Percentiles rank a stretch among this genome's conserved stretches.
These are phyloP conservation scores for Aspergillus pseudonomiae DNA, from an alignment of 2,329 filamentous ascomycete species.

Conservation along the genomic window DNA sequence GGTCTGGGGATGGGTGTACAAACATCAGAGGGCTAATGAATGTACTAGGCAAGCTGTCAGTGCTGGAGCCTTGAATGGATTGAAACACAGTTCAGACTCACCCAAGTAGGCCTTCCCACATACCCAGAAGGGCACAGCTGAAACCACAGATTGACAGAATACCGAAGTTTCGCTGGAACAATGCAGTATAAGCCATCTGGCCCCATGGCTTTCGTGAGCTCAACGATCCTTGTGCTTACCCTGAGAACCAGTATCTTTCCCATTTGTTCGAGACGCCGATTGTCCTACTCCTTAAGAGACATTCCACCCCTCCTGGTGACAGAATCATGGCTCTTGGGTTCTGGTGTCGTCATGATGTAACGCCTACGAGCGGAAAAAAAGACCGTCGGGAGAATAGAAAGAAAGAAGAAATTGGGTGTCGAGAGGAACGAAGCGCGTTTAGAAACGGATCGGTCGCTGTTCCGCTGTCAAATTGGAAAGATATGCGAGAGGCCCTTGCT, in stretches of 20 bases:
- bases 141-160: not conserved
- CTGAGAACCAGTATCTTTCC: not conserved
- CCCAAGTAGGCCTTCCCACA: not conserved
- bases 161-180: not conserved
- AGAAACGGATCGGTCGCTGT: not conserved
- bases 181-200: not conserved
- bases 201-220: fast-evolving
- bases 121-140: not conserved
- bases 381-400: not conserved
- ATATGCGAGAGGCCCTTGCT: not conserved
- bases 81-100: not conserved
- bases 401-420: fast-evolving
- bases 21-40: not conserved
- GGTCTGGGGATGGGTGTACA: not conserved
- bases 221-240: not conserved
- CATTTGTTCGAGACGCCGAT: not conserved
- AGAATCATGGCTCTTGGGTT: not conserved
- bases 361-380: no score
- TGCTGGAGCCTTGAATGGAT: not conserved
- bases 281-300: not conserved
- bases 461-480: no score
- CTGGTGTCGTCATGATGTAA: not conserved
- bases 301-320: no score
- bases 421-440: not conserved
- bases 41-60: not conserved